Conservation (phyloP, 257 asterid genomes). For the Pogostemon cablin region DNA sequence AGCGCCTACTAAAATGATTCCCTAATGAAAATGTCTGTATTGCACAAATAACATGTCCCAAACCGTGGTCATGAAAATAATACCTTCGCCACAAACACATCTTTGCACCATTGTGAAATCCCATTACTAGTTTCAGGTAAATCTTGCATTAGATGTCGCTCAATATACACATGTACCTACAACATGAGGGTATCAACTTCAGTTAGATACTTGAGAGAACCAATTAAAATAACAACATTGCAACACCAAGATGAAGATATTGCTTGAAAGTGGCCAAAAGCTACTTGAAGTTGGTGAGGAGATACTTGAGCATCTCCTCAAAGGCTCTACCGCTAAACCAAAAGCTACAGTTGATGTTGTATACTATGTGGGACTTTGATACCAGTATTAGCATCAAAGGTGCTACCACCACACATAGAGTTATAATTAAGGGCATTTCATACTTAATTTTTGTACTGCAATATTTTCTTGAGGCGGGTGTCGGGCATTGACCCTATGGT, state of each 20-base stretch:
- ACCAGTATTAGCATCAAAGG: no score
- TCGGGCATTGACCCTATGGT: no score
- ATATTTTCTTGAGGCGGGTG: no score
- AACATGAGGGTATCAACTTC: conserved; percentile 18
- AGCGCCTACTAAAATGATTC: background rate
- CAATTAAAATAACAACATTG: background rate
- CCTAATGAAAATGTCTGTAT: conserved; percentile 10
- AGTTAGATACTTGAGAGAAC: conserved; percentile 21
- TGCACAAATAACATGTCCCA: conserved; percentile 8
- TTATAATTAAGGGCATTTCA: no score
- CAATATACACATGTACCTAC: conserved; percentile 81
- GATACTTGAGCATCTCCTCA: no score
- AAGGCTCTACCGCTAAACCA: no score
- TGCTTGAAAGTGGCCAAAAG: no score
- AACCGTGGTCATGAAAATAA: background rate
- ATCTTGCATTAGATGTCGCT: conserved; percentile 64
- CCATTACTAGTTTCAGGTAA: conserved; percentile 71
- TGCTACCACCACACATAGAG: no score
- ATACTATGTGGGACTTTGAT: no score
- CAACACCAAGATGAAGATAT: background rate
- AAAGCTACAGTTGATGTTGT: no score
- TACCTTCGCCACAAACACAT: conserved; percentile 78
- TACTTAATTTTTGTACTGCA: no score
- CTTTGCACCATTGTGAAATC: conserved; percentile 92
- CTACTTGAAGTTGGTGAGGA: no score